These are phyloP conservation scores for Arthromyces matolae DNA, from an alignment of 768 basidiomycete species.

Conservation along the genomic window DNA sequence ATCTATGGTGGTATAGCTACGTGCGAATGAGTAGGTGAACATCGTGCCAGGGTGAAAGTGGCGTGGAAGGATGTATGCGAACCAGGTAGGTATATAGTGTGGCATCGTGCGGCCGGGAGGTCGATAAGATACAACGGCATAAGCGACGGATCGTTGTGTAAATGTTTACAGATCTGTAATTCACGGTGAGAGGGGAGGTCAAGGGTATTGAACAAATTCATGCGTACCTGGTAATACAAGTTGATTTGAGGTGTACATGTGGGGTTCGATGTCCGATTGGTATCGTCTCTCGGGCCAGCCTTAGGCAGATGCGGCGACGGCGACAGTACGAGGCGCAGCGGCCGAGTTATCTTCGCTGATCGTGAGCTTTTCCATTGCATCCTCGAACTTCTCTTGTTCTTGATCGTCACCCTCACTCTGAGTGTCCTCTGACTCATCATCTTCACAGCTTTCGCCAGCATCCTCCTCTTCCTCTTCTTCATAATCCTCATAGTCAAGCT, in stretches of 20 bases:
- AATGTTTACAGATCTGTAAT: too few relatives aligned
- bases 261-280: background rate
- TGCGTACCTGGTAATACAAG: constrained; percentile 13
- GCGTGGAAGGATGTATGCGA: too few relatives aligned
- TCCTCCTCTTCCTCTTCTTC: constrained; percentile 50
- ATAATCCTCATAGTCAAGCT: constrained; percentile 87
- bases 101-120: too few relatives aligned
- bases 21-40: too few relatives aligned
- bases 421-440: constrained; percentile 38
- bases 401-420: constrained; percentile 39
- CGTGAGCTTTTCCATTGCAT: constrained; percentile 63
- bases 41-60: too few relatives aligned
- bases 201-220: too few relatives aligned
- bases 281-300: too few relatives aligned
- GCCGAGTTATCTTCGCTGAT: constrained; percentile 38
- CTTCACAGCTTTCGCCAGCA: constrained; percentile 37
- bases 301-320: constrained; percentile 26
- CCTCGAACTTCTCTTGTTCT: constrained; percentile 51
- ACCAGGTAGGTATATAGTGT: too few relatives aligned
- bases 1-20: too few relatives aligned
- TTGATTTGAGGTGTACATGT: constrained; percentile 6
- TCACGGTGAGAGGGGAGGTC: background rate
- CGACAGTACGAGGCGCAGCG: constrained; percentile 16
- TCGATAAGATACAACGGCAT: too few relatives aligned
- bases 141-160: too few relatives aligned